Evolutionary conservation across 2,329 filamentous ascomycete species (phyloP).

Genomic region (Epichloe bromicola): DNA sequence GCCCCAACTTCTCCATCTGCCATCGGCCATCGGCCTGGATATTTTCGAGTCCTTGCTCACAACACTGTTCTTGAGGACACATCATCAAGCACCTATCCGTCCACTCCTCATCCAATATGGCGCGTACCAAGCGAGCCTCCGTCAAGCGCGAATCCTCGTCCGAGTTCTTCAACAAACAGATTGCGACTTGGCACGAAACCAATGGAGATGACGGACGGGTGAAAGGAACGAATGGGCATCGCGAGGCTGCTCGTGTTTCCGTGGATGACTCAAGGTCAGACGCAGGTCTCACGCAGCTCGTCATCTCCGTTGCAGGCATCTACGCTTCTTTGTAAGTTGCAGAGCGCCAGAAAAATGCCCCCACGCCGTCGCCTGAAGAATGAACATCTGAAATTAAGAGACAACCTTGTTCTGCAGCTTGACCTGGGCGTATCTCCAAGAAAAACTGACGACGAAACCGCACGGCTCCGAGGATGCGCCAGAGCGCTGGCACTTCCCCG

Average conservation of each 20-base stretch:
- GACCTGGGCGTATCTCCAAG: constrained; percentile 93
- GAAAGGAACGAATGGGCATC: not conserved
- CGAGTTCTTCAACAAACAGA: constrained; percentile 45
- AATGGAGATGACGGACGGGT: constrained; percentile 16
- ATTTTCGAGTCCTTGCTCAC: not conserved
- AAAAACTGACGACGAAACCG: constrained; percentile 87
- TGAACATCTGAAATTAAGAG: not conserved
- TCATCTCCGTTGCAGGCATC: constrained; percentile 85
- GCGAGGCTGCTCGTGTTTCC: not conserved
- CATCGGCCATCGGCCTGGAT: constrained; percentile 1
- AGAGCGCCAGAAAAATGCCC: not conserved
- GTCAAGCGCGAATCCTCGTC: constrained; percentile 53
- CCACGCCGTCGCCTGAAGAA: not conserved
- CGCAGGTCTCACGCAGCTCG: constrained; percentile 59
- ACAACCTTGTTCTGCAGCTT: constrained; percentile 38
- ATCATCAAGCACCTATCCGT: not conserved
- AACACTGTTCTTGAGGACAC: too few relatives aligned
- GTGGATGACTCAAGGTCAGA: constrained; percentile 23
- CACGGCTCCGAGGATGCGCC: constrained; percentile 53
- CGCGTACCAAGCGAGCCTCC: constrained; percentile 57
- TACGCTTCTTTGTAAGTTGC: constrained; percentile 81
- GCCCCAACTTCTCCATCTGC: not conserved
- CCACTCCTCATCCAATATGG: constrained; percentile 35
- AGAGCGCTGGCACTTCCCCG: constrained; percentile 81
- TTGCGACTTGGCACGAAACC: constrained; percentile 21